phyloP scores from a whole-genome alignment of 2,329 filamentous ascomycete species.

The Plenodomus lindquistii region DNA sequence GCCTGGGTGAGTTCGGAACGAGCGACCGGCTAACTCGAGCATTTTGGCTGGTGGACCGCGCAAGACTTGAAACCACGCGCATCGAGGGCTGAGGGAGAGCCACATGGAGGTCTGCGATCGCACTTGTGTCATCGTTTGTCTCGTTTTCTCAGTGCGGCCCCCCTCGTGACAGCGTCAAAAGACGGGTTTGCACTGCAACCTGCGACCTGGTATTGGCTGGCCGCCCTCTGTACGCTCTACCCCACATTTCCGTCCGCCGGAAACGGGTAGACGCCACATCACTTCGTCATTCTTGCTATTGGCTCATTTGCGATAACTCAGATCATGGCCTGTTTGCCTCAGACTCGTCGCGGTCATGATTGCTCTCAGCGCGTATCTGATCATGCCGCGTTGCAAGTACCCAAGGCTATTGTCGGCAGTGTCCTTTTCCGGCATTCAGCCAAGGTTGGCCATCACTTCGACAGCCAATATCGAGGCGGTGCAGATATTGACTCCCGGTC shows the following conservation, averaged over 20 bases:
- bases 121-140: slow-evolving; percentile 14
- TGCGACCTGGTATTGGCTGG: slow-evolving; percentile 14
- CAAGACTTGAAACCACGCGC: slow-evolving; percentile 5
- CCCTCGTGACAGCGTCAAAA: slow-evolving; percentile 14
- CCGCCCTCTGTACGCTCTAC: slow-evolving; percentile 6
- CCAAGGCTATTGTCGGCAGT: slow-evolving; percentile 18
- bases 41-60: slow-evolving; percentile 8
- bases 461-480: slow-evolving; percentile 27
- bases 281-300: slow-evolving; percentile 22
- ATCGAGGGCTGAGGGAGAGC: slow-evolving; percentile 6
- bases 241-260: slow-evolving; percentile 17
- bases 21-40: slow-evolving; percentile 21
- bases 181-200: slow-evolving; percentile 6
- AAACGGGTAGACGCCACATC: slow-evolving; percentile 22
- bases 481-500: slow-evolving; percentile 32
- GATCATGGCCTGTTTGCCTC: background rate
- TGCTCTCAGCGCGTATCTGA: background rate
- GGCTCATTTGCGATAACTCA: slow-evolving; percentile 9
- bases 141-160: background rate
- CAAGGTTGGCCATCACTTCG: slow-evolving; percentile 8
- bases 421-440: background rate
- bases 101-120: slow-evolving; percentile 7
- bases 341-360: background rate
- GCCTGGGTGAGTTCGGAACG: slow-evolving; percentile 24
- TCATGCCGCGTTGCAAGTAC: background rate